Percentiles rank a stretch among this genome's conserved stretches.
Evolutionary conservation across 192 early-diverging fungal genomes (phyloP).

Genomic region (Tieghemiomyces parasiticus): DNA sequence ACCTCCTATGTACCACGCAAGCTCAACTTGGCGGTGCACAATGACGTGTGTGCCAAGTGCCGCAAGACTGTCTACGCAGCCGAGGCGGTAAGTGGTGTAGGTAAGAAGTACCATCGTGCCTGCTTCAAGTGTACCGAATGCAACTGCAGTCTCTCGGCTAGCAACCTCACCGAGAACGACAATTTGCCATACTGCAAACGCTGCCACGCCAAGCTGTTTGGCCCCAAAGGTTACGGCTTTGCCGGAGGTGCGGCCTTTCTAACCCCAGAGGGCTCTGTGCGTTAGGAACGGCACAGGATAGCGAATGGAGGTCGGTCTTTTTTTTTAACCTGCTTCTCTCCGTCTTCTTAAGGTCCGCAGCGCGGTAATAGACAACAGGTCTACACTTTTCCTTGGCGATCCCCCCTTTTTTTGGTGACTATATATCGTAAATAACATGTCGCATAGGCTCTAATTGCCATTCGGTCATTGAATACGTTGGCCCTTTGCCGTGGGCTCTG

Average conservation of each 20-base stretch:
- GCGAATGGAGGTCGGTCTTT: too few relatives aligned
- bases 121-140: conserved; percentile 29
- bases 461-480: too few relatives aligned
- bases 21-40: neutral
- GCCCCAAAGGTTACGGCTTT: conserved; percentile 23
- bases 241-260: conserved; percentile 14
- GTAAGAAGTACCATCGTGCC: conserved; percentile 29
- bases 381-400: too few relatives aligned
- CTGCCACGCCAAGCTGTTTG: conserved; percentile 30
- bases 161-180: conserved; percentile 27
- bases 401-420: too few relatives aligned
- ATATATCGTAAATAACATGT: too few relatives aligned
- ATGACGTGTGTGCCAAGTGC: conserved; percentile 2
- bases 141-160: conserved; percentile 18
- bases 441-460: too few relatives aligned
- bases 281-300: too few relatives aligned
- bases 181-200: conserved; percentile 28
- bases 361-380: too few relatives aligned
- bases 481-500: too few relatives aligned
- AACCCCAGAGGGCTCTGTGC: conserved; percentile 6
- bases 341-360: too few relatives aligned
- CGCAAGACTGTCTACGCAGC: conserved; percentile 5
- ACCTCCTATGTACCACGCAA: conserved; percentile 5
- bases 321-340: too few relatives aligned
- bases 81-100: conserved; percentile 15